phyloP scores from a whole-genome alignment of 306 rosid genomes.

The Astragalus membranaceus region DNA sequence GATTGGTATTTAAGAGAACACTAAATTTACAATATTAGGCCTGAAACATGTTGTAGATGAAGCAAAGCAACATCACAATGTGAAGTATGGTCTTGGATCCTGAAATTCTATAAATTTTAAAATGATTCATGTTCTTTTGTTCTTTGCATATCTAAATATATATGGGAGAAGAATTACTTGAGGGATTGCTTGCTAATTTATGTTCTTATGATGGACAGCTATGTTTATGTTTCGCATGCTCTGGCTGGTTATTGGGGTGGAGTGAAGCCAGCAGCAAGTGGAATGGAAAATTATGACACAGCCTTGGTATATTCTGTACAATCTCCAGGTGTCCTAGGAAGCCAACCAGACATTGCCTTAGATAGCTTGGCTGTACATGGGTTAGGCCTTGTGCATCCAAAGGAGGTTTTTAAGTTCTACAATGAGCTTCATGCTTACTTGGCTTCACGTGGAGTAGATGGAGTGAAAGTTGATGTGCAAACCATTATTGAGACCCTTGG shows the following conservation, averaged over 20 bases:
- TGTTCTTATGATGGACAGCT: background rate
- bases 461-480: slow-evolving; percentile 97
- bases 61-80: slow-evolving; percentile 66
- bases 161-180: too few species aligned
- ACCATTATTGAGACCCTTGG: slow-evolving; percentile 94
- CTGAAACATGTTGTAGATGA: too few species aligned
- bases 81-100: slow-evolving; percentile 48
- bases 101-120: background rate
- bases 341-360: slow-evolving; percentile 26
- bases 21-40: slow-evolving; percentile 46
- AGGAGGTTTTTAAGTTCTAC: slow-evolving; percentile 77
- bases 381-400: slow-evolving; percentile 87
- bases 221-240: slow-evolving; percentile 17
- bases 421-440: slow-evolving; percentile 90
- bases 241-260: slow-evolving; percentile 24
- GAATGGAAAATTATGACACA: slow-evolving; percentile 17
- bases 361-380: slow-evolving; percentile 88
- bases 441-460: slow-evolving; percentile 91
- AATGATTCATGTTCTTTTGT: background rate
- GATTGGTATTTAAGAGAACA: slow-evolving; percentile 67
- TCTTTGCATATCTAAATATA: background rate
- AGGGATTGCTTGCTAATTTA: background rate
- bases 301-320: background rate
- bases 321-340: slow-evolving; percentile 13
- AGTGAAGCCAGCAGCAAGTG: slow-evolving; percentile 20